Percentiles rank a stretch among this genome's conserved stretches.
Conservation (phyloP, 192 early-diverging fungal species). For the Pecoramyces ruminantium region DNA sequence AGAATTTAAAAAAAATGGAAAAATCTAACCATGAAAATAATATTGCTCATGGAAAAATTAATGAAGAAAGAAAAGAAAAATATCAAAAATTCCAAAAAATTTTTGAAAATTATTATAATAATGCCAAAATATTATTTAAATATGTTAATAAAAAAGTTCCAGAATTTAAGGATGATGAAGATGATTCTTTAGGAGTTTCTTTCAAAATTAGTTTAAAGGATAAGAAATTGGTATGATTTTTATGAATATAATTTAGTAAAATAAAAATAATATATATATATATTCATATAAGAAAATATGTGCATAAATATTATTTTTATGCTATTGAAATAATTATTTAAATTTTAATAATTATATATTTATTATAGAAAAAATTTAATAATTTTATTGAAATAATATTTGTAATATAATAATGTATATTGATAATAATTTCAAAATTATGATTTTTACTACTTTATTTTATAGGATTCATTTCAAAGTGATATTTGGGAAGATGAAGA, state of each 20-base stretch:
- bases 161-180: conserved; percentile 57
- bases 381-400: no score
- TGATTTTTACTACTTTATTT: no score
- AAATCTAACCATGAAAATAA: conserved; percentile 59
- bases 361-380: no score
- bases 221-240: neutral
- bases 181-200: neutral
- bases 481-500: conserved; percentile 92
- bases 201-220: neutral
- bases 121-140: conserved; percentile 23
- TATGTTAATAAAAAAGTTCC: conserved; percentile 34
- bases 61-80: conserved; percentile 58
- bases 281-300: no score
- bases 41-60: conserved; percentile 62
- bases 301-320: no score
- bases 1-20: conserved; percentile 54
- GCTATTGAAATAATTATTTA: no score
- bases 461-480: neutral
- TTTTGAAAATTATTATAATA: conserved; percentile 47
- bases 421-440: no score
- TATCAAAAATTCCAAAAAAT: conserved; percentile 48
- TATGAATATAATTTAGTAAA: no score
- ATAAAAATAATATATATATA: no score
- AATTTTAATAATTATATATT: no score
- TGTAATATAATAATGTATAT: no score